Conservation (phyloP, 2,329 filamentous ascomycete genomes). For the Cladophialophora bantiana region DNA sequence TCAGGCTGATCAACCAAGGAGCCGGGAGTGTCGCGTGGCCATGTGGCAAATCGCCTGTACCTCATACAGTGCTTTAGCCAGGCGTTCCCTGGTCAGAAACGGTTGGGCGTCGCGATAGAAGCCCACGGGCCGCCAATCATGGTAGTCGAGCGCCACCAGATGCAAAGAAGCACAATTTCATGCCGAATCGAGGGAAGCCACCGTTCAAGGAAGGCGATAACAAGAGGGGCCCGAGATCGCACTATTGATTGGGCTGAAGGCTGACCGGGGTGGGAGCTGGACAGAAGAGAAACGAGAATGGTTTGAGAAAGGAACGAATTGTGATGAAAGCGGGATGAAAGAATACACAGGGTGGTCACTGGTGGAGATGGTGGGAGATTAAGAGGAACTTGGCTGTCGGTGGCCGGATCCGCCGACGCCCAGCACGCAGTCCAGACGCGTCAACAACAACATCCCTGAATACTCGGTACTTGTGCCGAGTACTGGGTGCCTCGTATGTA, state of each 20-base stretch:
- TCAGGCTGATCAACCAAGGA: slow-evolving; percentile 7
- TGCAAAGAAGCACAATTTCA: slow-evolving; percentile 17
- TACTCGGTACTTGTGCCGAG: background rate
- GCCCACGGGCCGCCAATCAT: slow-evolving; percentile 26
- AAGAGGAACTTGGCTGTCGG: slow-evolving; percentile 1
- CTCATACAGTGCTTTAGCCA: slow-evolving; percentile 9
- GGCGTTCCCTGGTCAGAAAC: slow-evolving; percentile 16
- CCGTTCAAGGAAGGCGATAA: slow-evolving; percentile 9
- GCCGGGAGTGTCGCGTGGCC: slow-evolving; percentile 21
- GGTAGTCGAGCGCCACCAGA: slow-evolving; percentile 4
- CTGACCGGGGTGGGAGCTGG: slow-evolving; percentile 14
- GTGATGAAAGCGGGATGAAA: background rate
- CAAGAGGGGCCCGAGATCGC: background rate
- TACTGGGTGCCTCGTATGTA: too few relatives aligned
- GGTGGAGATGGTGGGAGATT: slow-evolving; percentile 32
- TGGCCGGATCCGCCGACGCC: slow-evolving; percentile 1
- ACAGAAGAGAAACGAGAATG: slow-evolving; percentile 23
- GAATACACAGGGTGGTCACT: slow-evolving; percentile 2
- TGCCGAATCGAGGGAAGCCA: slow-evolving; percentile 13
- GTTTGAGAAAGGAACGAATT: slow-evolving; percentile 16
- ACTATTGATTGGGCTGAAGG: slow-evolving; percentile 34
- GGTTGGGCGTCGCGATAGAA: slow-evolving; percentile 21
- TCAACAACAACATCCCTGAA: background rate
- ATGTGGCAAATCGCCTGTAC: background rate
- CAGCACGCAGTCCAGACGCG: slow-evolving; percentile 2